Conservation (phyloP, 192 early-diverging fungal genomes). For the Allomyces javanicus region DNA sequence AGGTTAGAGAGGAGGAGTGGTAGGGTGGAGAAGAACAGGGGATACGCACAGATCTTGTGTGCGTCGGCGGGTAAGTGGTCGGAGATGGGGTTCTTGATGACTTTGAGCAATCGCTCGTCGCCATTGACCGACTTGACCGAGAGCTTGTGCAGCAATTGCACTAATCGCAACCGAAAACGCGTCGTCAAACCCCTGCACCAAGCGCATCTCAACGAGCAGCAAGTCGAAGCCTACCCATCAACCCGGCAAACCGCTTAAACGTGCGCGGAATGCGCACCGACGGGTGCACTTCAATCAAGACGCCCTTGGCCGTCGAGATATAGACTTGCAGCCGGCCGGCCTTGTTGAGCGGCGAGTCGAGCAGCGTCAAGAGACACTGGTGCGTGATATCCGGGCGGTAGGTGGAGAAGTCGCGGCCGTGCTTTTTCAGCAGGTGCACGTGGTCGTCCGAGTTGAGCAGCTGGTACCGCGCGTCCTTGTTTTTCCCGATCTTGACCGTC, state of each 20-base stretch:
- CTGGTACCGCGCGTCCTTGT: conserved; percentile 55
- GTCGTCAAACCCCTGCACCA: no score
- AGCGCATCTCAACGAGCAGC: no score
- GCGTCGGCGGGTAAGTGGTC: conserved; percentile 83
- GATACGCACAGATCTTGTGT: conserved; percentile 25
- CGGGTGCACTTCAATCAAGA: conserved; percentile 94
- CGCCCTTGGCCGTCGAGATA: conserved; percentile 83
- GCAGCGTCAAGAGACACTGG: conserved; percentile 86
- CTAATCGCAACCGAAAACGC: conserved; percentile 16
- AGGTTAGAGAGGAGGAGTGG: background rate
- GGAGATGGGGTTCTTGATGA: conserved; percentile 94
- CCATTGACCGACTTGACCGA: conserved; percentile 81
- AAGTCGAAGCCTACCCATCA: conserved; percentile 52
- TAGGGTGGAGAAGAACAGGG: conserved; percentile 1
- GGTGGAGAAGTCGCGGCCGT: conserved; percentile 52
- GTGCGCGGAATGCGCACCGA: conserved; percentile 98
- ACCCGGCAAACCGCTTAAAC: conserved; percentile 92
- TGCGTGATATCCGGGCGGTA: conserved; percentile 90
- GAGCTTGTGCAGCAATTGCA: conserved; percentile 95
- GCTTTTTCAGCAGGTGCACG: conserved; percentile 65
- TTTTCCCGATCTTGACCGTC: conserved; percentile 71
- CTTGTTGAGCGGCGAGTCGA: conserved; percentile 97
- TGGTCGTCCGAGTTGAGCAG: conserved; percentile 96
- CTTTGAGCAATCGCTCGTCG: conserved; percentile 78
- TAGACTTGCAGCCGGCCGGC: conserved; percentile 95